Evolutionary conservation across 2,329 filamentous ascomycete genomes (phyloP), one percentile per base, ranked within the genome.

Genomic region (Phialocephala subalpina): DNA sequence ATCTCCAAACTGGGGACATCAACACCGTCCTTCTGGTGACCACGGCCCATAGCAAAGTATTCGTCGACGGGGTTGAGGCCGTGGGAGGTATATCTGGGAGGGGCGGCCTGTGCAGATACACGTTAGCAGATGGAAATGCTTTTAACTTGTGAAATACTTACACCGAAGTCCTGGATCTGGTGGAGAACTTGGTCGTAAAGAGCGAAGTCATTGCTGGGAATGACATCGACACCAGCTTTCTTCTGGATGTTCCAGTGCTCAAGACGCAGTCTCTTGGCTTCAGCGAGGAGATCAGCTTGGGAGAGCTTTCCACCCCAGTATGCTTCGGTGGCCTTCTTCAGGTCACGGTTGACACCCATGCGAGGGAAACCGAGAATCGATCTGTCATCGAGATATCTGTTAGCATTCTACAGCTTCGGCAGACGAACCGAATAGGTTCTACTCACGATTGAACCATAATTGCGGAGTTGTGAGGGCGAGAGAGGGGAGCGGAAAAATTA

Each of bases 241-340:
- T 99, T 95, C 87, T 99, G 96, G 84, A 99, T 97, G 86, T 97
- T 94, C 96, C 96, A 99, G 90, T 99, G 96, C 78, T 91, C 94
- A 74, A 94, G 87, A 86, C 96, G 92, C 68, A 99, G 93, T 81
- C 94, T 90, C 92, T 98, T 98, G 81, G 92, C 96, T 90, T 98
- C 96, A 69, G 89, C 87, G 74, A 98, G 87, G 75, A 99, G 93
- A 70, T 97, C 94, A 70, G 92, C 89, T 79, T 94, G 93, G 71
- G 93, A 94, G 81, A 97, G 86, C 87, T 98, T 99, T 82, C 92
- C 95, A 78, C 85, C 91, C 96, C 96, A 99, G 84, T 91, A 99
- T 81, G 95, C 93, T 84, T 99, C 96, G 74, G 94, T 99, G 79
- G 96, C 96, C 90, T 99, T 99, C 92, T 99, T 99, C 81, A 99